Evolutionary conservation across 163 green algal species (phyloP), one percentile per base, ranked within the genome.

Genomic region (Chlorella variabilis): DNA sequence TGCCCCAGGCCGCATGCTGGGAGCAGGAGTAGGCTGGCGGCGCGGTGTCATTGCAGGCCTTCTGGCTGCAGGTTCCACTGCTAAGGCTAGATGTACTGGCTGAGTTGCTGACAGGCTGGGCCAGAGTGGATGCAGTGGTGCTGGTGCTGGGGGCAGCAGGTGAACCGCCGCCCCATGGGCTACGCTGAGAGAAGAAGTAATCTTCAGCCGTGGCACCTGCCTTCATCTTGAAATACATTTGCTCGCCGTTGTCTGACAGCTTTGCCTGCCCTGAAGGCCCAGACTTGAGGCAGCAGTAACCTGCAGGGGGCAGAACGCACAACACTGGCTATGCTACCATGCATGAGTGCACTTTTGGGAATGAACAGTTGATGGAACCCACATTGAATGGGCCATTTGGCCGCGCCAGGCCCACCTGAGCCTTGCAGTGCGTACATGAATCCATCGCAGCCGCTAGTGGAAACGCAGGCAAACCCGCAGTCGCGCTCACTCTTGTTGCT

Each of bases 1-100:
- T 76, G 69, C 69, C 69, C 69, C 69, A 76, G 29, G 29, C 69
- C 29, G 61, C 66, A 36, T 74, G 69, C 69, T 76, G 69, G 5
- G 29, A 25, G 49, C 69, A 76, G 11, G 69, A 76, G 29, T 5
- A 45, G 20, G 31, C 42, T 2, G 69, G 69, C 2, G 45, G 69
- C 27, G 23, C 11, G 27, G 20, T 21, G 7, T 76, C 69, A 21
- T 8, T 17, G 29, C 69, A 76, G 29, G 41, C 68, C 4, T 39
- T 62, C 42, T 75, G 68, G 13, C 6, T 48, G 29, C 45, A 76
- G 23, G 42, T 11, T 3, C 39, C 1, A 4, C 5, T 8, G 29
- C 38, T 27, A 27, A 18, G 25, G n/a, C 36, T 33, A 2, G 42
- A 3, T 15, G 42, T 25, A 49, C 34, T 23, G 45, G 11, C 15